A percentile compares a stretch with the other conserved stretches of the same genome.
Conservation (phyloP, 2,329 filamentous ascomycete species). For the Penicillium psychrosexuale region DNA sequence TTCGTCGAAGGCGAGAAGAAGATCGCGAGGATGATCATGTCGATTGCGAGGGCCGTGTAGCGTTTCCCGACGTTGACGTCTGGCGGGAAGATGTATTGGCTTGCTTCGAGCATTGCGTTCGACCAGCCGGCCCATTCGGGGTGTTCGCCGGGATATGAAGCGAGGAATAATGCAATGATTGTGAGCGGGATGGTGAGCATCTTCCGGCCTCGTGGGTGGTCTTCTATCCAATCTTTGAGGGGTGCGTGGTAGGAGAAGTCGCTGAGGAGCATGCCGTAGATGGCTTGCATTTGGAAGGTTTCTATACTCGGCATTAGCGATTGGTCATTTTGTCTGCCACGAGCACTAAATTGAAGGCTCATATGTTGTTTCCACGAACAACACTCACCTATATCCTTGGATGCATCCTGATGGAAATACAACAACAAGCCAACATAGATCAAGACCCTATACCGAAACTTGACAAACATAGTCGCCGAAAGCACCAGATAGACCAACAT, state of each 20-base stretch:
- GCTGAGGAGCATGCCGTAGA: conserved; percentile 53
- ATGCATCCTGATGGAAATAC: conserved; percentile 51
- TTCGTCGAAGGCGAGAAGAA: conserved; percentile 51
- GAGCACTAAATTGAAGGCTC: not conserved
- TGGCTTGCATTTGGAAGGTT: conserved; percentile 53
- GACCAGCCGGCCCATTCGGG: conserved; percentile 53
- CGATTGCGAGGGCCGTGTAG: conserved; percentile 49
- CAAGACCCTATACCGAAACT: conserved; percentile 47
- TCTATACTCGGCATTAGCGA: conserved; percentile 34
- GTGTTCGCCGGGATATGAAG: conserved; percentile 51
- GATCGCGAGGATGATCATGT: conserved; percentile 51
- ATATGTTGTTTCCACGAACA: not conserved
- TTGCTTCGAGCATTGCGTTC: conserved; percentile 40
- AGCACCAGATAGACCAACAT: conserved; percentile 52
- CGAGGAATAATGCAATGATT: conserved; percentile 47
- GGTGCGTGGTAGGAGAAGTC: conserved; percentile 49
- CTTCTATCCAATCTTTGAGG: conserved; percentile 47
- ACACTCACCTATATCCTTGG: conserved; percentile 46
- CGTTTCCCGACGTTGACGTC: conserved; percentile 45
- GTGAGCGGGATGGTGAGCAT: conserved; percentile 41
- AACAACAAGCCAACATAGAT: conserved; percentile 47
- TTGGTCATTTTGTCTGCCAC: not conserved
- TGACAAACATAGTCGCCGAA: conserved; percentile 45
- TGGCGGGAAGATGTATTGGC: conserved; percentile 48
- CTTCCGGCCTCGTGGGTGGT: conserved; percentile 41